Evolutionary conservation across 2,329 filamentous ascomycete species (phyloP).

Genomic region (Aulographum hederae): DNA sequence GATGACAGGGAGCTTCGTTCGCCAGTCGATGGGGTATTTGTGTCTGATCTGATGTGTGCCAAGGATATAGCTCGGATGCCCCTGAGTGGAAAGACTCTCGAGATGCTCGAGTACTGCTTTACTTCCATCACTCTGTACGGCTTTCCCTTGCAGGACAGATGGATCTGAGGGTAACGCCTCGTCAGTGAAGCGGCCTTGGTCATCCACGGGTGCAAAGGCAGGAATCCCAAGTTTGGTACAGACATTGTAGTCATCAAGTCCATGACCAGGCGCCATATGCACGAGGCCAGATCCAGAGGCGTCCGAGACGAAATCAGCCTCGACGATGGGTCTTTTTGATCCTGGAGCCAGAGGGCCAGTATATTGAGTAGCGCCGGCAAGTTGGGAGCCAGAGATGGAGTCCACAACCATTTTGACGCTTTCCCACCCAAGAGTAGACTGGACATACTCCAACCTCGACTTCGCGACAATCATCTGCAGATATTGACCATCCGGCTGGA

Average conservation of each 20-base stretch:
- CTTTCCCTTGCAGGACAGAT: slow-evolving; percentile 44
- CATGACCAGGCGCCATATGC: slow-evolving; percentile 84
- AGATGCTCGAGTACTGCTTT: slow-evolving; percentile 53
- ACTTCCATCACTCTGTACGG: slow-evolving; percentile 54
- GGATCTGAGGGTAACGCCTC: slow-evolving; percentile 60
- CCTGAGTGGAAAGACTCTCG: slow-evolving; percentile 21
- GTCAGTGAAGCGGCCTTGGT: slow-evolving; percentile 61
- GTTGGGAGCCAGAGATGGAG: slow-evolving; percentile 42
- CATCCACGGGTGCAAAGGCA: slow-evolving; percentile 67
- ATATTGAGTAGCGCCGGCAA: slow-evolving; percentile 47
- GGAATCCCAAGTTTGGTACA: slow-evolving; percentile 54
- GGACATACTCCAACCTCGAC: slow-evolving; percentile 42
- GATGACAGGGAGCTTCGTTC: slow-evolving; percentile 83
- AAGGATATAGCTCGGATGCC: slow-evolving; percentile 32
- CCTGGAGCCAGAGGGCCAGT: slow-evolving; percentile 38
- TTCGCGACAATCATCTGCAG: slow-evolving; percentile 50
- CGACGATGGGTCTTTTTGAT: slow-evolving; percentile 34
- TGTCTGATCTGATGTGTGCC: slow-evolving; percentile 56
- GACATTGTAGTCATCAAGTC: slow-evolving; percentile 86
- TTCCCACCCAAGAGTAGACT: slow-evolving; percentile 12
- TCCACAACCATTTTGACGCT: slow-evolving; percentile 31
- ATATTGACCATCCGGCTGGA: slow-evolving; percentile 35
- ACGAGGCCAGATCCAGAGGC: slow-evolving; percentile 92
- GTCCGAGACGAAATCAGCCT: slow-evolving; percentile 75
- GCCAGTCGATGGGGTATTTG: slow-evolving; percentile 97